These are phyloP conservation scores for Chrysopogon serrulatus DNA, from an alignment of 176 grass and related monocot genomes.

Conservation along the genomic window DNA sequence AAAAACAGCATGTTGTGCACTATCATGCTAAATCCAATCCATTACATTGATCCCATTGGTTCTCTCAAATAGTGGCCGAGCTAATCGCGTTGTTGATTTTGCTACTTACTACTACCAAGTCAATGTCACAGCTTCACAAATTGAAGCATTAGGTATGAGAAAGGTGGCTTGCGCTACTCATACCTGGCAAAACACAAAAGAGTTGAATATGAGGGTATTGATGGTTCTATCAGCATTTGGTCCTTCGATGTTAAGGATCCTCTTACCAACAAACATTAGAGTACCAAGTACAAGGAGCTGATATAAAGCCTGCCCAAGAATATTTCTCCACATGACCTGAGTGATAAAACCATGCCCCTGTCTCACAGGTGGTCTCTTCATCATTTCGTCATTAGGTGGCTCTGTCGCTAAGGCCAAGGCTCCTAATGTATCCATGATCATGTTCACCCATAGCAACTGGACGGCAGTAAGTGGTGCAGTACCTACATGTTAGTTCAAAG, in stretches of 20 bases:
- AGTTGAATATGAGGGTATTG: conserved; percentile 91
- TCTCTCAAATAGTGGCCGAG: not conserved
- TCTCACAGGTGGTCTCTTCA: conserved; percentile 59
- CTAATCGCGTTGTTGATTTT: not conserved
- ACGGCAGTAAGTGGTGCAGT: conserved; percentile 86
- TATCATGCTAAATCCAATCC: not conserved
- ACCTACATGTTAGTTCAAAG: conserved; percentile 36
- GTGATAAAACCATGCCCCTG: conserved; percentile 68
- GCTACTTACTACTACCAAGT: not conserved
- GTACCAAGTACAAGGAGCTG: conserved; percentile 68
- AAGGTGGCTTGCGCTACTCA: not conserved
- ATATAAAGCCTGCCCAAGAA: conserved; percentile 80
- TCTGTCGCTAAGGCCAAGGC: conserved; percentile 92
- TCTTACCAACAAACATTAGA: conserved; percentile 72
- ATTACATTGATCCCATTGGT: not conserved
- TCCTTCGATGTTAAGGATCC: conserved; percentile 49
- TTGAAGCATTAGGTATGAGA: not conserved
- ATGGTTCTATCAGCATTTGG: conserved; percentile 53
- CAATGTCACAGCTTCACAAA: not conserved
- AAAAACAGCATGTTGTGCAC: not conserved
- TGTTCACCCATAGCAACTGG: conserved; percentile 97
- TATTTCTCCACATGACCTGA: conserved; percentile 89
- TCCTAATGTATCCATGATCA: conserved; percentile 97
- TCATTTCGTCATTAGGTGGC: conserved; percentile 70
- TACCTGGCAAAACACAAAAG: conserved; percentile 97